Percentiles rank a stretch among this genome's conserved stretches.
These are phyloP conservation scores for Mucor circinelloides DNA, from an alignment of 371 early-diverging fungal species.

Conservation along the genomic window DNA sequence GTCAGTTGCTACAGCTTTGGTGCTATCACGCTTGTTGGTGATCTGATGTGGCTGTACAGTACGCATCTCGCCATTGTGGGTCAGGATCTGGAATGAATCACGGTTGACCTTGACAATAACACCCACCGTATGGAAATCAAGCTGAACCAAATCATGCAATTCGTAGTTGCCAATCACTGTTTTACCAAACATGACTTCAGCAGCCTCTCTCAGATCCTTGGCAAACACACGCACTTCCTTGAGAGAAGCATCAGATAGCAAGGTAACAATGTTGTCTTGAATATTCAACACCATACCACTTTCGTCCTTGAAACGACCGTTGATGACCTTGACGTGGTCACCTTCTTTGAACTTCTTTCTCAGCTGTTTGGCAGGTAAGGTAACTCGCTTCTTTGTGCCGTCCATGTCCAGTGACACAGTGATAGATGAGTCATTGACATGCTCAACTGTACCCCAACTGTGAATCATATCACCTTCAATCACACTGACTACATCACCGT, in stretches of 20 bases:
- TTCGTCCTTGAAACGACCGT: slow-evolving; percentile 85
- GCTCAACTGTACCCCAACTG: slow-evolving; percentile 77
- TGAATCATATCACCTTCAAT: slow-evolving; percentile 89
- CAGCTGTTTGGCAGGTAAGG: slow-evolving; percentile 65
- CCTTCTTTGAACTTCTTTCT: slow-evolving; percentile 88
- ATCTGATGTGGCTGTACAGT: slow-evolving; percentile 76
- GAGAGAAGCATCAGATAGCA: slow-evolving; percentile 78
- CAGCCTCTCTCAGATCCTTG: slow-evolving; percentile 84
- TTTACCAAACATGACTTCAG: slow-evolving; percentile 51
- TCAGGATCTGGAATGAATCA: slow-evolving; percentile 75
- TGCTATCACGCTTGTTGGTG: slow-evolving; percentile 65
- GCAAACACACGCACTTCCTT: slow-evolving; percentile 84
- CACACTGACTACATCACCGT: slow-evolving; percentile 92
- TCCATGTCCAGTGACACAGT: slow-evolving; percentile 60
- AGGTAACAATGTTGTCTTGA: slow-evolving; percentile 75
- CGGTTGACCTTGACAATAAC: slow-evolving; percentile 84
- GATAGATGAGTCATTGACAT: slow-evolving; percentile 67
- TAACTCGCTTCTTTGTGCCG: slow-evolving; percentile 51
- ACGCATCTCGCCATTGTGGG: slow-evolving; percentile 76
- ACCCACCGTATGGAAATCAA: slow-evolving; percentile 78
- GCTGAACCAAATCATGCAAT: slow-evolving; percentile 84
- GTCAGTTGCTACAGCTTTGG: slow-evolving; percentile 79
- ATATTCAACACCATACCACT: slow-evolving; percentile 90
- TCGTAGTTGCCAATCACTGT: slow-evolving; percentile 69
- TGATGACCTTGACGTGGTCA: slow-evolving; percentile 93